Conservation (phyloP, 371 early-diverging fungal genomes). For the Mucor circinelloides region DNA sequence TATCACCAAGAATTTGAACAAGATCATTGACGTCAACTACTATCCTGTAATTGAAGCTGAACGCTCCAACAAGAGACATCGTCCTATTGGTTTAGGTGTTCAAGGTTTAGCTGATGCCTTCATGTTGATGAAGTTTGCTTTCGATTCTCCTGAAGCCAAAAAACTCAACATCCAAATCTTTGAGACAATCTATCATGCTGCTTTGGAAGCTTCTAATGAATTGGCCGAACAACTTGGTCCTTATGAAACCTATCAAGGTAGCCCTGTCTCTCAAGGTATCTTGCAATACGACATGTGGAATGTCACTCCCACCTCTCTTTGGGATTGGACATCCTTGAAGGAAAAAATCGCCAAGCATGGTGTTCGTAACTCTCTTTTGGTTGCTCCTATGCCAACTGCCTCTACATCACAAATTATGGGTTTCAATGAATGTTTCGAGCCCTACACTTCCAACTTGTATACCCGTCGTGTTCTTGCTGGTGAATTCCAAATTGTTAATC, state of each 20-base stretch:
- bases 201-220: conserved; percentile 93
- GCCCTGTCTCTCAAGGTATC: conserved; percentile 89
- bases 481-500: conserved; percentile 99
- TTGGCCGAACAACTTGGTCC: conserved; percentile 82
- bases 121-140: conserved; percentile 91
- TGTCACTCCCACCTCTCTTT: conserved; percentile 73
- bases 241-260: conserved; percentile 92
- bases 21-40: conserved; percentile 95
- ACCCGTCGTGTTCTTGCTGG: conserved; percentile 97
- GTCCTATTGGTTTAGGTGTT: conserved; percentile 98
- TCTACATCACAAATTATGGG: conserved; percentile 98
- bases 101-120: conserved; percentile 99
- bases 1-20: conserved; percentile 91
- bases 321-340: conserved; percentile 92
- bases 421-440: conserved; percentile 99
- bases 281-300: conserved; percentile 97
- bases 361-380: conserved; percentile 92
- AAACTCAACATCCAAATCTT: conserved; percentile 91
- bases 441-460: conserved; percentile 95
- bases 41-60: conserved; percentile 95
- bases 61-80: conserved; percentile 88
- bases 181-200: conserved; percentile 98
- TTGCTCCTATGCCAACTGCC: conserved; percentile 99
- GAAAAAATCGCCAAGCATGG: conserved; percentile 84
- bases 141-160: conserved; percentile 90